Conservation (phyloP, 768 basidiomycete genomes). For the Boletus sensibilis region DNA sequence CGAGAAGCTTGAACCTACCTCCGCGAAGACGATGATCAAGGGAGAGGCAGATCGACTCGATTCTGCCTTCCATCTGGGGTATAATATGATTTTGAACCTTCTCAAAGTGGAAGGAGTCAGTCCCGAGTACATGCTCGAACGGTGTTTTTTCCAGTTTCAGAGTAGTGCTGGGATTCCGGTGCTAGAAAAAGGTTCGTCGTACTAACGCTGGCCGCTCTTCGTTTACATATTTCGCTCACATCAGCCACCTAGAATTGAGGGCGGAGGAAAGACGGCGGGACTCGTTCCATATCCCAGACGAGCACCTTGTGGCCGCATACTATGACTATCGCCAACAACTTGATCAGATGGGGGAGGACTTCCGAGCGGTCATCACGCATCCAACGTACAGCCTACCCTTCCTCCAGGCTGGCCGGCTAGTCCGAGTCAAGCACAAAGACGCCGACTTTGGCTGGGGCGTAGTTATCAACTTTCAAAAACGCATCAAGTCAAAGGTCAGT, state of each 20-base stretch:
- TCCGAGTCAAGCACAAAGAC: constrained; percentile 83
- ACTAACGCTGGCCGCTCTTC: background rate
- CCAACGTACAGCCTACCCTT: constrained; percentile 95
- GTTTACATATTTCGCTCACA: constrained; percentile 9
- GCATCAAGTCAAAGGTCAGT: constrained; percentile 73
- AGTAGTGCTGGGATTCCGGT: constrained; percentile 87
- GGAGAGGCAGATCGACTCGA: constrained; percentile 96
- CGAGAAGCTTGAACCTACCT: constrained; percentile 90
- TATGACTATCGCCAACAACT: constrained; percentile 93
- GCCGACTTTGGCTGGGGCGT: constrained; percentile 97
- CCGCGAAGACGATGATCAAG: constrained; percentile 96
- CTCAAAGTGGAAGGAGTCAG: constrained; percentile 99
- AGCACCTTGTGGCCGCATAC: constrained; percentile 82
- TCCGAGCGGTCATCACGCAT: constrained; percentile 90
- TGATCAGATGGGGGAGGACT: constrained; percentile 84
- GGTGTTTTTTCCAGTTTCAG: constrained; percentile 99
- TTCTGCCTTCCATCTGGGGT: constrained; percentile 97
- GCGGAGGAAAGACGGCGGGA: constrained; percentile 66
- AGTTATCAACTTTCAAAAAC: constrained; percentile 89
- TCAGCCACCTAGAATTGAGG: constrained; percentile 56
- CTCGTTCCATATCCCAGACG: constrained; percentile 75
- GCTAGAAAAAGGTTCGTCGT: constrained; percentile 71
- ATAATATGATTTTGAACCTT: constrained; percentile 98
- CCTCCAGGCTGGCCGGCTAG: constrained; percentile 88
- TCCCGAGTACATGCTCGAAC: constrained; percentile 96